phyloP scores from a whole-genome alignment of 1,284 basidiomycete genomes.

The Apiotrichum akiyoshidainum region DNA sequence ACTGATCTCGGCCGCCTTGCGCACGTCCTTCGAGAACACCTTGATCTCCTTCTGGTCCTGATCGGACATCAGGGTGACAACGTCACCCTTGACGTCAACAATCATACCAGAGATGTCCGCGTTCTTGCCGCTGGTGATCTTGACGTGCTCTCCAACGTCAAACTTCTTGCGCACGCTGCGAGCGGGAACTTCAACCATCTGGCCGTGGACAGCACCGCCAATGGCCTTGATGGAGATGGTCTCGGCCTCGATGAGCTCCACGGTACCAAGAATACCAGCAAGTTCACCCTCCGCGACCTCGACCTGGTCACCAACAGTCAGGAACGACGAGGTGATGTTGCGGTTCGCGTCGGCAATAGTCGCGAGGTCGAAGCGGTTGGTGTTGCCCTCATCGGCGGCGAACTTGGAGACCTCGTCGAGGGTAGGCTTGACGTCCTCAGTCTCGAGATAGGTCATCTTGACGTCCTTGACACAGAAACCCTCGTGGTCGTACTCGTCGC shows the following conservation, averaged over 20 bases:
- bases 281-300: slow-evolving; percentile 98
- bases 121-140: slow-evolving; percentile 94
- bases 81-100: slow-evolving; percentile 82
- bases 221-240: slow-evolving; percentile 73
- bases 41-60: slow-evolving; percentile 95
- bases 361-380: slow-evolving; percentile 43
- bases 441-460: slow-evolving; percentile 70
- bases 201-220: slow-evolving; percentile 65
- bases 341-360: slow-evolving; percentile 48
- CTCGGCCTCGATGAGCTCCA: slow-evolving; percentile 84
- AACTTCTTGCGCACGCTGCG: slow-evolving; percentile 90
- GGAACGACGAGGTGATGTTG: slow-evolving; percentile 61
- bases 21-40: slow-evolving; percentile 94
- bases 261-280: slow-evolving; percentile 83
- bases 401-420: slow-evolving; percentile 95
- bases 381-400: slow-evolving; percentile 54
- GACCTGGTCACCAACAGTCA: slow-evolving; percentile 97
- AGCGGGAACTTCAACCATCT: slow-evolving; percentile 73
- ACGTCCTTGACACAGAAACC: slow-evolving; percentile 98
- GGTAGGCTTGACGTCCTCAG: slow-evolving; percentile 90
- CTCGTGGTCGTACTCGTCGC: slow-evolving; percentile 80
- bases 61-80: slow-evolving; percentile 96
- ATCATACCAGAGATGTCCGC: slow-evolving; percentile 94
- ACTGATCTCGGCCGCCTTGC: slow-evolving; percentile 94
- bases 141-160: slow-evolving; percentile 96